Evolutionary conservation across 2,329 filamentous ascomycete species (phyloP).

Genomic region (Phialophora tarda): DNA sequence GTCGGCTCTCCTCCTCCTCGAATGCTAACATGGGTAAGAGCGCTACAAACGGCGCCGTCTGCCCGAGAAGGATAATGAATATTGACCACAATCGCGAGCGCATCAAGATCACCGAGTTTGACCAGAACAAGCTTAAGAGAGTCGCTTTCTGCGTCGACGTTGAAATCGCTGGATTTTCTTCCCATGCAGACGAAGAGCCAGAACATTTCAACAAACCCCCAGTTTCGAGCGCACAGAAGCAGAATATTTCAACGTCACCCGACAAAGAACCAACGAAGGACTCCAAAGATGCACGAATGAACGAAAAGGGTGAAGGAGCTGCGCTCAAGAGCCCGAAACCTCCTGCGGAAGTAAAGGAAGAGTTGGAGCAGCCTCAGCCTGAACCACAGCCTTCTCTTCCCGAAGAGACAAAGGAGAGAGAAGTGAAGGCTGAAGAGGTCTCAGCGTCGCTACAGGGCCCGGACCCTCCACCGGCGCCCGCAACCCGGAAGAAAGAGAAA

Average conservation of each 20-base stretch:
- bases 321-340: conserved; percentile 71
- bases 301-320: conserved; percentile 74
- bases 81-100: conserved; percentile 79
- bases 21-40: conserved; percentile 59
- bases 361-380: conserved; percentile 62
- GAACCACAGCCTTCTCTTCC: conserved; percentile 35
- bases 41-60: conserved; percentile 67
- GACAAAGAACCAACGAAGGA: conserved; percentile 42
- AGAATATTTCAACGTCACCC: conserved; percentile 39
- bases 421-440: conserved; percentile 36
- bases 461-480: conserved; percentile 50
- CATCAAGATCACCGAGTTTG: conserved; percentile 78
- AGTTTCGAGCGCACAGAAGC: conserved; percentile 33
- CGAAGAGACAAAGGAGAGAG: conserved; percentile 39
- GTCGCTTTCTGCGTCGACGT: conserved; percentile 98
- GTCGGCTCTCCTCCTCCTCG: conserved; percentile 75
- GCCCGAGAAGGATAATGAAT: conserved; percentile 82
- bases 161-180: conserved; percentile 88
- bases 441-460: conserved; percentile 10
- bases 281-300: conserved; percentile 61
- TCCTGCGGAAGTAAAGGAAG: conserved; percentile 61
- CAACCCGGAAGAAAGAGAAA: conserved; percentile 84
- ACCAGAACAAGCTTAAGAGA: conserved; percentile 78
- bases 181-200: conserved; percentile 68
- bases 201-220: conserved; percentile 48